phyloP scores from a whole-genome alignment of 1,139 yeast species.

The Candida sojae region DNA sequence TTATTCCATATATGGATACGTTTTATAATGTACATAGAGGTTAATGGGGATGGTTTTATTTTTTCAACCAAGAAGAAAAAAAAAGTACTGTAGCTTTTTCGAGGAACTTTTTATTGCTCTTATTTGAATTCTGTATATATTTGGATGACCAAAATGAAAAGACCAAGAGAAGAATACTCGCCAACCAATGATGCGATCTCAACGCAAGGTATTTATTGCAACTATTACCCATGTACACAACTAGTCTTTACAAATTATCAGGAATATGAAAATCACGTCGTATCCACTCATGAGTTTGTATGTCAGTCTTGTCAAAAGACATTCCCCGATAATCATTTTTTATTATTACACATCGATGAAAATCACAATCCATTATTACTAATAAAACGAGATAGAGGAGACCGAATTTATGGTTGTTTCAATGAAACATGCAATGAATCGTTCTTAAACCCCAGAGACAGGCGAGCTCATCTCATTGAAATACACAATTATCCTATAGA shows the following conservation, averaged over 20 bases:
- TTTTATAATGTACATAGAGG: too few species aligned
- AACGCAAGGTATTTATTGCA: not conserved
- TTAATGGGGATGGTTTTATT: too few species aligned
- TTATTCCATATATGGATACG: too few species aligned
- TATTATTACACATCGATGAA: slow-evolving; percentile 54
- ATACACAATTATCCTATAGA: slow-evolving; percentile 51
- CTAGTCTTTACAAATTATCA: slow-evolving; percentile 18
- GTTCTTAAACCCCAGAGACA: slow-evolving; percentile 31
- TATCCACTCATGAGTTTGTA: slow-evolving; percentile 22
- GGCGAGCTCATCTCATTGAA: slow-evolving; percentile 49
- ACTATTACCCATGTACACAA: slow-evolving; percentile 15
- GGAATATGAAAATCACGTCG: slow-evolving; percentile 33
- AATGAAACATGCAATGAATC: slow-evolving; percentile 34
- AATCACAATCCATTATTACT: slow-evolving; percentile 52
- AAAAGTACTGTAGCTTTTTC: not conserved
- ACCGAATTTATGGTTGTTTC: slow-evolving; percentile 43
- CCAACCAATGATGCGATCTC: slow-evolving; percentile 9
- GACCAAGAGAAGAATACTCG: slow-evolving; percentile 17
- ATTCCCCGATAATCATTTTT: slow-evolving; percentile 40
- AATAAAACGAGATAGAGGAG: slow-evolving; percentile 37
- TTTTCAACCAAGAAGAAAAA: not conserved
- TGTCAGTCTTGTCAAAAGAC: slow-evolving; percentile 44
- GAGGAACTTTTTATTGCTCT: too few species aligned
- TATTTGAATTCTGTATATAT: not conserved
- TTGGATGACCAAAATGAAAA: not conserved